Percentiles rank a stretch among this genome's conserved stretches.
These are phyloP conservation scores for Suhomyces sp. DNA, from an alignment of 805 yeast species.

Conservation along the genomic window DNA sequence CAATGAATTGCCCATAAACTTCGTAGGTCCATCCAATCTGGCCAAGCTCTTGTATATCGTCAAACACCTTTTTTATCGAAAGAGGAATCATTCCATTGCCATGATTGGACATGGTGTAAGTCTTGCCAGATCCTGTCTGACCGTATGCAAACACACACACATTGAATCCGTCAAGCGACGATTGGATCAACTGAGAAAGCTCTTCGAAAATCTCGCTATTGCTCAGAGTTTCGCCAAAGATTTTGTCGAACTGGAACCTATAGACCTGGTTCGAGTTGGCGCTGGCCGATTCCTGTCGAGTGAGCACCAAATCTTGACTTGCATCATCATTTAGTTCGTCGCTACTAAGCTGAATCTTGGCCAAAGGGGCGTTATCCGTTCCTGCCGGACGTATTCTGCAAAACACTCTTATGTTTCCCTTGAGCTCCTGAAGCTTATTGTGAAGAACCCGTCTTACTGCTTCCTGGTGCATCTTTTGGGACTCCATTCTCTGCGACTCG, in stretches of 20 bases:
- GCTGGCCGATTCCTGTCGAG: slow-evolving; percentile 15
- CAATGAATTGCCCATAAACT: slow-evolving; percentile 74
- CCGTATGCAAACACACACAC: slow-evolving; percentile 97
- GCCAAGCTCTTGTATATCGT: slow-evolving; percentile 45
- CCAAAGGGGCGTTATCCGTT: slow-evolving; percentile 7
- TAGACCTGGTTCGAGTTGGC: slow-evolving; percentile 13
- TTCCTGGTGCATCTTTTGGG: slow-evolving; percentile 48
- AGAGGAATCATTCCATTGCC: slow-evolving; percentile 78
- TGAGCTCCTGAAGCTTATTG: slow-evolving; percentile 74
- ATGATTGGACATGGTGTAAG: slow-evolving; percentile 77
- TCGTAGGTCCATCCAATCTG: slow-evolving; percentile 61
- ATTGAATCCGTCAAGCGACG: slow-evolving; percentile 77
- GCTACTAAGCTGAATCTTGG: slow-evolving; percentile 16
- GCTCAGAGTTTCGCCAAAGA: slow-evolving; percentile 53
- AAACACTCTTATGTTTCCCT: slow-evolving; percentile 89
- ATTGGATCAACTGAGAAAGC: slow-evolving; percentile 77
- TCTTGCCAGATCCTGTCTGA: slow-evolving; percentile 91
- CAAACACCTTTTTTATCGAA: slow-evolving; percentile 69
- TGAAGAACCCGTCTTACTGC: slow-evolving; percentile 60
- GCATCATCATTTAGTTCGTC: slow-evolving; percentile 32
- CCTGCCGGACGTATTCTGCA: slow-evolving; percentile 61
- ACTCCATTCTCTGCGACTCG: slow-evolving; percentile 15
- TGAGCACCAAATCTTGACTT: slow-evolving; percentile 31
- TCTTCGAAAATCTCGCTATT: slow-evolving; percentile 77
- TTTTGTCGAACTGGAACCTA: slow-evolving; percentile 70